Percentiles rank a stretch among this genome's conserved stretches.
phyloP scores from a whole-genome alignment of 495 filamentous ascomycete genomes.

The Tuber magnatum region DNA sequence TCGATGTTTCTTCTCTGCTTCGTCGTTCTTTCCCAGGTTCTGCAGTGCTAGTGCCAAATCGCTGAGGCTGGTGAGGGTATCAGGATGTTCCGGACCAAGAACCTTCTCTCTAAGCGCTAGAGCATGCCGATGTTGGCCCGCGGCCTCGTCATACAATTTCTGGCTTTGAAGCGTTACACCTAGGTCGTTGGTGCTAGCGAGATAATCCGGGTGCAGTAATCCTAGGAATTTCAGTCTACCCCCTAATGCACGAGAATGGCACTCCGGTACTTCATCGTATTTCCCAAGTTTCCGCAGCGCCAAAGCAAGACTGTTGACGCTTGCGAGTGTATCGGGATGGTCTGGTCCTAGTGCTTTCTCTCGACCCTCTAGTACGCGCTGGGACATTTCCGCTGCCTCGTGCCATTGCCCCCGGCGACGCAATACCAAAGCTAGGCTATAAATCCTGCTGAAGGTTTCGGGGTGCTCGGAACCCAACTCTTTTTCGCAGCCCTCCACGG shows the following conservation, averaged over 20 bases:
- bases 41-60: conserved; percentile 2
- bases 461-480: conserved; percentile 39
- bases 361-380: conserved; percentile 28
- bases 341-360: conserved; percentile 38
- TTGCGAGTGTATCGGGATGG: conserved; percentile 23
- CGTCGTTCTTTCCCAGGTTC: conserved; percentile 8
- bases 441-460: conserved; percentile 38
- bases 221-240: conserved; percentile 38
- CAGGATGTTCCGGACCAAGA: conserved; percentile 4
- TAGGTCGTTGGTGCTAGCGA: conserved; percentile 21
- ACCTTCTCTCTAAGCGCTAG: neutral
- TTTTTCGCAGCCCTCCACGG: conserved; percentile 34
- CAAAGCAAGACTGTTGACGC: neutral
- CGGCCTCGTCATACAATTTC: neutral
- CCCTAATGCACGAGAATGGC: conserved; percentile 31
- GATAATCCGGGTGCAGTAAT: conserved; percentile 30
- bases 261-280: conserved; percentile 20
- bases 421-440: conserved; percentile 37
- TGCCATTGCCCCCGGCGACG: conserved; percentile 39
- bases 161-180: neutral
- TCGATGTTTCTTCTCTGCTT: conserved; percentile 16
- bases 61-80: conserved; percentile 3
- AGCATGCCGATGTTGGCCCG: neutral
- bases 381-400: conserved; percentile 41
- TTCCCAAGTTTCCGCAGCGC: neutral